A percentile compares a stretch with the other conserved stretches of the same genome.
Evolutionary conservation across 306 rosid species (phyloP).

Genomic region (Casuarina glauca): DNA sequence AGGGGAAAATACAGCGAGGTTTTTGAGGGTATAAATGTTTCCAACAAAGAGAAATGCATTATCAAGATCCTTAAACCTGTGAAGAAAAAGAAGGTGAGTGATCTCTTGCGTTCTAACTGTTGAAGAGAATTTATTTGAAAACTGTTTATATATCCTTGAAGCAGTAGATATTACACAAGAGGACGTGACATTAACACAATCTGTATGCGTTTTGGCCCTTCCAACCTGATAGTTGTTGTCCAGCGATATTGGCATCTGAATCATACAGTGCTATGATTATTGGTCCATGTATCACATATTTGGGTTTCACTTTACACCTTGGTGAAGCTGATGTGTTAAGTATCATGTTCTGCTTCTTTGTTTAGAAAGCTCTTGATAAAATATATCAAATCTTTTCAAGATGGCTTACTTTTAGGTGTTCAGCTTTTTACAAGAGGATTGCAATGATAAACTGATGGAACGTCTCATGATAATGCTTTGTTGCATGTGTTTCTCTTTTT

Average conservation of each 20-base stretch:
- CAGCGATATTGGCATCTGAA: background rate
- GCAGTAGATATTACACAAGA: background rate
- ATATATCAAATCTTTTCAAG: background rate
- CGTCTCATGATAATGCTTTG: background rate
- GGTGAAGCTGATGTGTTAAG: background rate
- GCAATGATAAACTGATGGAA: background rate
- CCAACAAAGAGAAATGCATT: constrained; percentile 75
- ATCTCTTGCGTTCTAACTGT: background rate
- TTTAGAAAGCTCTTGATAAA: background rate
- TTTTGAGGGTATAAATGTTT: constrained; percentile 87
- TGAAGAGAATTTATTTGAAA: background rate
- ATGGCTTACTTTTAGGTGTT: background rate
- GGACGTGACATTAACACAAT: background rate
- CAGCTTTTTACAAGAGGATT: background rate
- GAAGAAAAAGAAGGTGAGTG: constrained; percentile 88
- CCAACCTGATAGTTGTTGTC: background rate
- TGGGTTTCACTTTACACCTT: background rate
- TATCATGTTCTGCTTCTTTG: background rate
- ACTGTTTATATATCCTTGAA: background rate
- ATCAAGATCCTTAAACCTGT: constrained; percentile 99
- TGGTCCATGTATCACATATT: background rate
- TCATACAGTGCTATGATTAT: background rate
- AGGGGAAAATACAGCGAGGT: constrained; percentile 99
- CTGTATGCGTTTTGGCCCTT: background rate
- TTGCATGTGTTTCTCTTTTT: background rate